Evolutionary conservation across 2,329 filamentous ascomycete species (phyloP), one percentile per base, ranked within the genome.

Genomic region (Penicillium sp.): DNA sequence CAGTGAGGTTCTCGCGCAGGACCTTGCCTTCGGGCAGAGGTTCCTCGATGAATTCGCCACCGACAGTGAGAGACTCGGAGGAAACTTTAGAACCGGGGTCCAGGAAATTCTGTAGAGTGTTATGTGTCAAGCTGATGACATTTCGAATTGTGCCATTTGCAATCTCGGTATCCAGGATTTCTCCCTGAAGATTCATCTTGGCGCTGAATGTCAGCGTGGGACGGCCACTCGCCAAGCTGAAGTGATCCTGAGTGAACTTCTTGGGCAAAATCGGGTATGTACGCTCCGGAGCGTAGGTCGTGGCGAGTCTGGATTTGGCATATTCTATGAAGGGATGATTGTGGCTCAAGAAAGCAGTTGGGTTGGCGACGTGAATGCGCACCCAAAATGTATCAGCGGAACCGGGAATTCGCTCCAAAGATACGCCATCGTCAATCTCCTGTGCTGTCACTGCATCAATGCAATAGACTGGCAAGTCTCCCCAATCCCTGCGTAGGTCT

Each of bases 401-500:
- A 6, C 74, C 81, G 9, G 75, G 69, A 35, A 83, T 71, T 19
- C 70, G 73, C 66, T 87, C 83, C 16, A 88, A 67, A 0, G 86
- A 88, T 5, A 88, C 73, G 2, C 84, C 86, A 64, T 89, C 86
- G 60, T 89, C 86, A 58, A 87, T 85, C 64, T 88, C 85, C 37
- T 81, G 75, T 3, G 86, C 83, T 9, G 70, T 73, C 3, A 73
- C 72, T 62, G 77, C 76, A 62, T 89, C 86, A 46, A 89, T 82
- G 67, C 85, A 87, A 67, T 85, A 88, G 1, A 87, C 82, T 0
- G 81, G 79, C 43, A 85, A 66, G 40, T 81, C 71, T 6, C 81
- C 81, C 82, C 84, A 87, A 64, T 88, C 84, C 27, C 78, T 82
- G 24, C 86, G 81, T 27, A 86, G 61, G 47, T 78, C 68, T n/a